Evolutionary conservation across 345 rosid species (phyloP).

Genomic region (Hibiscus trionum): DNA sequence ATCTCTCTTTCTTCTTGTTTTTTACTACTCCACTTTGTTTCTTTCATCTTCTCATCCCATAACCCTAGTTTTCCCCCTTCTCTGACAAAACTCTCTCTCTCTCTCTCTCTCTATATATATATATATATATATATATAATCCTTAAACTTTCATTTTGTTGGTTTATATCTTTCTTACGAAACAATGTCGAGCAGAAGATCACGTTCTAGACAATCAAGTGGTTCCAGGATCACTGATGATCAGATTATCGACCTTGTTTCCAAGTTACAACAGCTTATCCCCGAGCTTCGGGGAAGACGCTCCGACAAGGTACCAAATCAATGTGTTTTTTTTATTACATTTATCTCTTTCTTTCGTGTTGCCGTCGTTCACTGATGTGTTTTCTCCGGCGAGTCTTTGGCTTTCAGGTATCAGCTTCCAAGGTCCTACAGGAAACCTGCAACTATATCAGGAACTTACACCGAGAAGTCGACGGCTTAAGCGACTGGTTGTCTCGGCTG

Average conservation of each 20-base stretch:
- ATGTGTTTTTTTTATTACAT: neutral
- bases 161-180: constrained; percentile 2
- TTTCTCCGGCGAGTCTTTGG: neutral
- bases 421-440: constrained; percentile 78
- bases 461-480: constrained; percentile 65
- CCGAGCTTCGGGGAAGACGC: constrained; percentile 66
- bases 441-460: constrained; percentile 66
- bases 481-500: constrained; percentile 66
- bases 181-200: constrained; percentile 91
- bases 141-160: neutral
- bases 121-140: too few relatives aligned
- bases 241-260: constrained; percentile 78
- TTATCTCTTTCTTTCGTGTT: constrained; percentile 24
- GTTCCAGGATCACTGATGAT: constrained; percentile 63
- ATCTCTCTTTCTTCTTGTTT: constrained; percentile 7
- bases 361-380: constrained; percentile 14
- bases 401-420: constrained; percentile 62
- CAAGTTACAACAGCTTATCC: constrained; percentile 78
- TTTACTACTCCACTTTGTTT: too few relatives aligned
- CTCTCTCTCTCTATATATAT: neutral
- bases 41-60: neutral
- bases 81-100: constrained; percentile 11
- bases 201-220: constrained; percentile 54
- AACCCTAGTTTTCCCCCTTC: neutral
- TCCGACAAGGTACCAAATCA: constrained; percentile 56